phyloP scores from a whole-genome alignment of 495 filamentous ascomycete genomes.

The Hyaloscypha hepaticicola region DNA sequence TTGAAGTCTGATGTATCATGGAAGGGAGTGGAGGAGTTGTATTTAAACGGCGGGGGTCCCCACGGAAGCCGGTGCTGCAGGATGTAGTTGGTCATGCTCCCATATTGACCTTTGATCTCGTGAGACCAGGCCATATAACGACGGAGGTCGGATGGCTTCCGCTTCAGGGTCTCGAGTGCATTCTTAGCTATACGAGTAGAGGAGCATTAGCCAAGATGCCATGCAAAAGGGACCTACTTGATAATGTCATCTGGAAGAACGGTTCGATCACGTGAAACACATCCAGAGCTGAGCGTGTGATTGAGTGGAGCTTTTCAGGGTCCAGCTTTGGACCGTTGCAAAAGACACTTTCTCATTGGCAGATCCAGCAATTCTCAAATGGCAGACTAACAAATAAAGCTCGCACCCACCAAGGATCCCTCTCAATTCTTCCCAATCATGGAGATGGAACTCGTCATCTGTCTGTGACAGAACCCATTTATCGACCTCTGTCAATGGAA shows the following conservation, averaged over 20 bases:
- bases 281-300: no score
- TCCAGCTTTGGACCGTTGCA: background rate
- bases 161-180: constrained; percentile 71
- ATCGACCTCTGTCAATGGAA: constrained; percentile 65
- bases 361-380: background rate
- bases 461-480: constrained; percentile 63
- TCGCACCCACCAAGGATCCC: constrained; percentile 59
- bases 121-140: constrained; percentile 81
- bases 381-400: background rate
- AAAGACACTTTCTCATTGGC: background rate
- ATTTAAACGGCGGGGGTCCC: constrained; percentile 52
- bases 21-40: constrained; percentile 60
- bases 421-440: constrained; percentile 68
- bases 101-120: constrained; percentile 68
- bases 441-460: constrained; percentile 66
- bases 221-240: no score
- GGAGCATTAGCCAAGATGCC: background rate
- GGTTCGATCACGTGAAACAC: background rate
- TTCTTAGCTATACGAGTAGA: constrained; percentile 58
- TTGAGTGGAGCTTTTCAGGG: no score
- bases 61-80: constrained; percentile 71
- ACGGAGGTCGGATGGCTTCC: constrained; percentile 78
- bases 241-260: constrained; percentile 13
- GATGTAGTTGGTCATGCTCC: constrained; percentile 75
- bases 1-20: constrained; percentile 67